Conservation (phyloP, 306 rosid genomes). For the Acacia confusa region DNA sequence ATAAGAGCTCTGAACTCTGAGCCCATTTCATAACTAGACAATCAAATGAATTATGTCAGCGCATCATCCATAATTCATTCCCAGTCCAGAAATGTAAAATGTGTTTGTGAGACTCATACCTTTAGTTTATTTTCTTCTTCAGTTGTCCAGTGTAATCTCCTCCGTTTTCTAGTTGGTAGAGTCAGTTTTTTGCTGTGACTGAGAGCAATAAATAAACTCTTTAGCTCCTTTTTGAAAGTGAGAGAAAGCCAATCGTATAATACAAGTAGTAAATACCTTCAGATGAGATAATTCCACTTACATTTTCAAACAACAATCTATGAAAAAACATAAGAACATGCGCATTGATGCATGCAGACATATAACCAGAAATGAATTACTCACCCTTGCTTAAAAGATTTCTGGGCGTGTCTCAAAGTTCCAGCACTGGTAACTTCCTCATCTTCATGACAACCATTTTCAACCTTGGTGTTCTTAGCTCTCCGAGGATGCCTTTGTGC, state of each 20-base stretch:
- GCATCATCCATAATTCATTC: neutral
- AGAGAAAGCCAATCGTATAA: neutral
- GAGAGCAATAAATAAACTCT: conserved; percentile 13
- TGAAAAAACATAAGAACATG: neutral
- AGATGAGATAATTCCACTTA: neutral
- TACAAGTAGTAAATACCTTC: neutral
- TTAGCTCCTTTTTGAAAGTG: neutral
- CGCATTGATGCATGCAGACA: neutral
- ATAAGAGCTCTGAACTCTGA: neutral
- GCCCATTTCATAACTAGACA: conserved; percentile 20
- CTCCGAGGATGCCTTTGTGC: neutral
- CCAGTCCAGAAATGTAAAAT: neutral
- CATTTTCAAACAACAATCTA: neutral
- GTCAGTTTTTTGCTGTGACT: conserved; percentile 17
- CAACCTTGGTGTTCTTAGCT: conserved; percentile 5
- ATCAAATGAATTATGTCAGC: neutral
- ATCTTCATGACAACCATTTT: neutral
- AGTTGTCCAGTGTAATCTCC: conserved; percentile 35
- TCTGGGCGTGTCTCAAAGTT: neutral
- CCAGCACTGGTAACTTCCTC: conserved; percentile 33
- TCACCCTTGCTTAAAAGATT: conserved; percentile 26
- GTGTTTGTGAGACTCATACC: conserved; percentile 30
- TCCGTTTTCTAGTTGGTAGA: conserved; percentile 18
- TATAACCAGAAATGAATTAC: conserved; percentile 6
- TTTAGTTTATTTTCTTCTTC: conserved; percentile 44